phyloP scores from a whole-genome alignment of 768 basidiomycete species.

The Phallus indusiatus region DNA sequence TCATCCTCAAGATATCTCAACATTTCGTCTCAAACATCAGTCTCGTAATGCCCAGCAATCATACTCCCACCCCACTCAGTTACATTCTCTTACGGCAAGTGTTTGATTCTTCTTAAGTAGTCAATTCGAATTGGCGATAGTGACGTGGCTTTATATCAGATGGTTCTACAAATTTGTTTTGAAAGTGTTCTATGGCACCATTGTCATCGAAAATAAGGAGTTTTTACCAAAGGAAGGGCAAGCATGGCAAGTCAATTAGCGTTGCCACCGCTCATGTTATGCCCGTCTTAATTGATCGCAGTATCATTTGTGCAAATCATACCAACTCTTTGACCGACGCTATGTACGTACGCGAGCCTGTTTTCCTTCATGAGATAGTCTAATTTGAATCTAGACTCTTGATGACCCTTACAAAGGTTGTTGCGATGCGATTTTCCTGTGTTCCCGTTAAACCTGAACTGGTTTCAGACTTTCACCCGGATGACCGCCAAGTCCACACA shows the following conservation, averaged over 20 bases:
- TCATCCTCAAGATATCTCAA: too few species aligned
- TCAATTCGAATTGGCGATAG: not conserved
- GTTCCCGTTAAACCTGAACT: not conserved
- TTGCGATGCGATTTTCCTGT: slow-evolving; percentile 6
- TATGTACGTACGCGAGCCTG: slow-evolving; percentile 39
- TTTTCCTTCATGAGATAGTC: not conserved
- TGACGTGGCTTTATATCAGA: not conserved
- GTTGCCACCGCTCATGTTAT: not conserved
- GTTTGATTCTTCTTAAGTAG: not conserved
- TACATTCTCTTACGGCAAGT: slow-evolving; percentile 1
- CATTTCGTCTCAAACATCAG: too few species aligned
- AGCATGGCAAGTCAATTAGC: slow-evolving; percentile 48
- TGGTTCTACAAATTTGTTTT: slow-evolving; percentile 69
- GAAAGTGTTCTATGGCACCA: slow-evolving; percentile 84
- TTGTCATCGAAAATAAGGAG: slow-evolving; percentile 72
- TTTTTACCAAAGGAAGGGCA: slow-evolving; percentile 61
- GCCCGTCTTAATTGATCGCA: slow-evolving; percentile 21
- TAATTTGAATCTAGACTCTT: slow-evolving; percentile 40
- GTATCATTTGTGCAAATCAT: slow-evolving; percentile 82
- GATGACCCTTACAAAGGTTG: slow-evolving; percentile 55
- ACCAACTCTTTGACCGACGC: slow-evolving; percentile 82
- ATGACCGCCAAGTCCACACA: slow-evolving; percentile 84
- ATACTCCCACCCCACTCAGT: not conserved
- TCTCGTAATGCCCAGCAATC: not conserved
- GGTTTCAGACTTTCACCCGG: slow-evolving; percentile 59